Evolutionary conservation across 768 basidiomycete genomes (phyloP), one percentile per base, ranked within the genome.

Genomic region (Termitomyces sp.): DNA sequence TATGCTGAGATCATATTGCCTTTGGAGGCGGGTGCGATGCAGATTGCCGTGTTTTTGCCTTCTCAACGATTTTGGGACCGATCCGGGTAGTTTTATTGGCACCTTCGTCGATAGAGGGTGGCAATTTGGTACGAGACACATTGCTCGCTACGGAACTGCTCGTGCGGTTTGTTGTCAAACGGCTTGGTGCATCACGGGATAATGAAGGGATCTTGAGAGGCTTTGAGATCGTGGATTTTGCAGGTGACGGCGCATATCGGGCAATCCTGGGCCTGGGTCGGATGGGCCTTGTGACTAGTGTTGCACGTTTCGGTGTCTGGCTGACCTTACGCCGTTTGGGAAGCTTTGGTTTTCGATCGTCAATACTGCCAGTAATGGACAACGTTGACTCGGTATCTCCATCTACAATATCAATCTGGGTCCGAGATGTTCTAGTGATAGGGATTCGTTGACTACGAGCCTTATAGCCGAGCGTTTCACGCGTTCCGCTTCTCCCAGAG

Each of bases 291-390:
- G 58, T 58, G 32, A 57, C 56, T 26, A 42, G 44, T 35, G 52
- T 45, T 34, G 38, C 37, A 12, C 43, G 59, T 56, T 53, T 55
- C 14, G 54, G 57, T 43, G 67, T 56, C 22, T 60, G 60, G 11
- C 61, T 56, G 40, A 71, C 64, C 57, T 68, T 72, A 42, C 71
- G 66, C 56, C 70, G 65, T 63, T 73, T 74, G 34, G 68, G 62
- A 43, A 64, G 63, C 15, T 64, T 62, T 19, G 64, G 59, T 15
- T 59, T 62, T 37, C 60, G 60, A 40, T 65, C 65, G 46, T 60
- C 55, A 26, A 37, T 37, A 28, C 47, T 58, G 11, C 65, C 61
- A 38, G 48, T 57, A 51, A 37, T 65, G 54, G 52, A 65, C 49
- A 14, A 51, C 52, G 49, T 65, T 53, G 55, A 46, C 24, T 45